phyloP scores from a whole-genome alignment of 1,284 basidiomycete species.

The Rhodotorula sp. region DNA sequence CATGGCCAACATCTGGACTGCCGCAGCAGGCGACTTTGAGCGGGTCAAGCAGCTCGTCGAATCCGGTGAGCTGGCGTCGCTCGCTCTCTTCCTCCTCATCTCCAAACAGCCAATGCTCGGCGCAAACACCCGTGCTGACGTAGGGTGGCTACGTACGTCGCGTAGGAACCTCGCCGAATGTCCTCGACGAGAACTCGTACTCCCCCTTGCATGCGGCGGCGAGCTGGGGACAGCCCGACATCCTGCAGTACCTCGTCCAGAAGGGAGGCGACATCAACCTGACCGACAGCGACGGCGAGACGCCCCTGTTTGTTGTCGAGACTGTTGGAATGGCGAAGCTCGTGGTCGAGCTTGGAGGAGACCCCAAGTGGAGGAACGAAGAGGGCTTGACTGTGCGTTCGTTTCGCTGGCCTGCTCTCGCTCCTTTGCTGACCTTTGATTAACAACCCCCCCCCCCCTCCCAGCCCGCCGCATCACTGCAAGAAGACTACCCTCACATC shows the following conservation, averaged over 20 bases:
- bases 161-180: slow-evolving; percentile 25
- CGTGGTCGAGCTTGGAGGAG: slow-evolving; percentile 77
- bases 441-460: not conserved
- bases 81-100: not conserved
- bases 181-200: slow-evolving; percentile 49
- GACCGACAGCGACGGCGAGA: slow-evolving; percentile 81
- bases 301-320: slow-evolving; percentile 87
- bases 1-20: slow-evolving; percentile 76
- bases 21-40: slow-evolving; percentile 73
- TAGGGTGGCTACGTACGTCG: not conserved
- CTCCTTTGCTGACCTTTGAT: not conserved
- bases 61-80: slow-evolving; percentile 7
- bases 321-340: slow-evolving; percentile 70
- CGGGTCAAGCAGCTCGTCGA: slow-evolving; percentile 49
- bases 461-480: slow-evolving; percentile 62
- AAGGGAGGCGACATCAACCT: slow-evolving; percentile 83
- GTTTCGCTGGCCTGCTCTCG: slow-evolving; percentile 26
- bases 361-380: slow-evolving; percentile 60
- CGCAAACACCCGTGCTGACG: not conserved
- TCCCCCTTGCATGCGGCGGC: slow-evolving; percentile 96
- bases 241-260: slow-evolving; percentile 74
- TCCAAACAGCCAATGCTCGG: not conserved
- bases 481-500: slow-evolving; percentile 76
- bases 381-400: slow-evolving; percentile 70
- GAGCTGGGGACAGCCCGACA: slow-evolving; percentile 75